Percentiles rank a stretch among this genome's conserved stretches.
Conservation (phyloP, 78 protist genomes). For the Trichosphaerium sp. region DNA sequence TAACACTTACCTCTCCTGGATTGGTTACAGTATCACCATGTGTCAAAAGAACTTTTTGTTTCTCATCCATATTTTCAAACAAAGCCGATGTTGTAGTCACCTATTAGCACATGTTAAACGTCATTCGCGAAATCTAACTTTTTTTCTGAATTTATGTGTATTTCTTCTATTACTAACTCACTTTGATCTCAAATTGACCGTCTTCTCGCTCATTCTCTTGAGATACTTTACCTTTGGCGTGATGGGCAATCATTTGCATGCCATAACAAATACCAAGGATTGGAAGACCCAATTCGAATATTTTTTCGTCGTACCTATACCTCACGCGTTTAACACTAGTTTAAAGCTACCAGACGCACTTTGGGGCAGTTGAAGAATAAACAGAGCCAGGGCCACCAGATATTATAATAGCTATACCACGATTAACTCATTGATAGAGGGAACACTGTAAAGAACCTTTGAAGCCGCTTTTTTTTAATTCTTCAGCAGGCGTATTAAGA, state of each 20-base stretch:
- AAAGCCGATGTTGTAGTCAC: too few relatives aligned
- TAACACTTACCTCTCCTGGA: neutral
- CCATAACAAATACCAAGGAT: slow-evolving; percentile 94
- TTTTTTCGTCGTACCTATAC: slow-evolving; percentile 22
- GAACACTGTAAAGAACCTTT: neutral
- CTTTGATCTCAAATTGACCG: slow-evolving; percentile 54
- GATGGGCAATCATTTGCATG: slow-evolving; percentile 71
- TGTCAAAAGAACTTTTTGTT: slow-evolving; percentile 67
- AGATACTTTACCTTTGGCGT: slow-evolving; percentile 72
- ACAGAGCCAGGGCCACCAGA: slow-evolving; percentile 86
- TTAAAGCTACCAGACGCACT: too few relatives aligned
- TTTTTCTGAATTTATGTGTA: too few relatives aligned
- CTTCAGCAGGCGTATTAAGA: slow-evolving; percentile 5
- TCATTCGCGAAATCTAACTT: too few relatives aligned
- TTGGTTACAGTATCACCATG: slow-evolving; percentile 84
- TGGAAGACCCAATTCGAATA: slow-evolving; percentile 60
- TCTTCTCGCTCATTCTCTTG: slow-evolving; percentile 66
- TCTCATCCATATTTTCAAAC: slow-evolving; percentile 27
- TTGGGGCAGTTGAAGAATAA: slow-evolving; percentile 65
- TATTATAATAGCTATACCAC: slow-evolving; percentile 60
- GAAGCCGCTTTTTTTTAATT: neutral
- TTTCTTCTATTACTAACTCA: too few relatives aligned
- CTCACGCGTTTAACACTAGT: too few relatives aligned
- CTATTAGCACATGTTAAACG: too few relatives aligned
- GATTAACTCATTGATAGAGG: neutral